Conservation (phyloP, 2,329 filamentous ascomycete species). For the Talaromyces sp. region DNA sequence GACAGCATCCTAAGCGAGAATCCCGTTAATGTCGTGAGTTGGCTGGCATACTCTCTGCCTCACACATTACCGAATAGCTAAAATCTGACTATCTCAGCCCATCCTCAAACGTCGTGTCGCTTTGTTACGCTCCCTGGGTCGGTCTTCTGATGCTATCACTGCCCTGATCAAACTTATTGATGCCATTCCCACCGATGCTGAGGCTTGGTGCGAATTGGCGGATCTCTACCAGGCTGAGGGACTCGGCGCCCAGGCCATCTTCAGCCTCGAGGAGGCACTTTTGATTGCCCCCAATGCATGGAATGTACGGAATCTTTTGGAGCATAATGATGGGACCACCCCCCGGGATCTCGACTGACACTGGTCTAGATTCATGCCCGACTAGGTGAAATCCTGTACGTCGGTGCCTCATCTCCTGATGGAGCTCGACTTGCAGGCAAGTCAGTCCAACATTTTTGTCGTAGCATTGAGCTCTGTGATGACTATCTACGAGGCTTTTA, state of each 20-base stretch:
- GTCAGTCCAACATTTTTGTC: conserved; percentile 80
- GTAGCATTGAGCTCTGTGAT: conserved; percentile 91
- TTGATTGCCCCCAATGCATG: conserved; percentile 87
- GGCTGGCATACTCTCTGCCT: neutral
- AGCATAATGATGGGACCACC: neutral
- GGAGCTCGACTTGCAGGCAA: conserved; percentile 63
- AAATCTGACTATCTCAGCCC: conserved; percentile 55
- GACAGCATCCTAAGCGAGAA: conserved; percentile 73
- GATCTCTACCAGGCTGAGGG: conserved; percentile 83
- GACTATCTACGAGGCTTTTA: conserved; percentile 92
- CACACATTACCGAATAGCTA: conserved; percentile 18
- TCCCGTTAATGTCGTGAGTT: conserved; percentile 75
- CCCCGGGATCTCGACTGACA: neutral
- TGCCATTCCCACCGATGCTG: conserved; percentile 83
- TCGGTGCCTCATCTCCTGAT: conserved; percentile 55
- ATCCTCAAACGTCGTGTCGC: conserved; percentile 83
- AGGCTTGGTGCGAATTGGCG: conserved; percentile 89
- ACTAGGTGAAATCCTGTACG: conserved; percentile 79
- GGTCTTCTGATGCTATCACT: conserved; percentile 70
- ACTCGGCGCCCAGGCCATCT: conserved; percentile 80
- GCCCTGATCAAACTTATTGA: conserved; percentile 76
- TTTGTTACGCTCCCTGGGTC: conserved; percentile 73
- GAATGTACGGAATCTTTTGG: conserved; percentile 66
- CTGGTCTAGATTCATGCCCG: conserved; percentile 74
- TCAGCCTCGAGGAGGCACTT: conserved; percentile 86